phyloP scores from a whole-genome alignment of 495 filamentous ascomycete genomes.

The Tuber aestivum region DNA sequence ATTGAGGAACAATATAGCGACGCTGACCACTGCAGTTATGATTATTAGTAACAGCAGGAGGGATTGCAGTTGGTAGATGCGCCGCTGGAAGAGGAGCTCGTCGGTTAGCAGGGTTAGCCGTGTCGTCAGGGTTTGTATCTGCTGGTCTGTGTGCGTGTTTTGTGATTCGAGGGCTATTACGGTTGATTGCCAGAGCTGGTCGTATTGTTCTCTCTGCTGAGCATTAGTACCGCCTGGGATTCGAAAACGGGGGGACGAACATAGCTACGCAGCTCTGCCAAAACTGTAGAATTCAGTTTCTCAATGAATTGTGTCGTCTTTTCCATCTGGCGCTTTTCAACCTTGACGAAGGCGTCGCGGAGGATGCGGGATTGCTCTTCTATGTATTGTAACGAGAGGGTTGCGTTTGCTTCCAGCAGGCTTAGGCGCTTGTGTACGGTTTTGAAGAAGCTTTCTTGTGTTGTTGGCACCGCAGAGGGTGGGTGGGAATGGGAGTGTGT shows the following conservation, averaged over 20 bases:
- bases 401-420: conserved; percentile 84
- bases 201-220: conserved; percentile 66
- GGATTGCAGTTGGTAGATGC: conserved; percentile 83
- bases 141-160: conserved; percentile 68
- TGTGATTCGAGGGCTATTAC: conserved; percentile 86
- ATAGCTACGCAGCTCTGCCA: conserved; percentile 75
- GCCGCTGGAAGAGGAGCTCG: conserved; percentile 91
- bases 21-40: conserved; percentile 44
- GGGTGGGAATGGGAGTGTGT: conserved; percentile 50
- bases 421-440: conserved; percentile 87
- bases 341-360: conserved; percentile 81
- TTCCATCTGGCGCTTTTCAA: conserved; percentile 77
- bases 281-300: conserved; percentile 75
- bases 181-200: conserved; percentile 92
- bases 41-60: conserved; percentile 83
- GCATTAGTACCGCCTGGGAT: neutral
- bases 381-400: conserved; percentile 89
- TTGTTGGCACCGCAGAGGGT: conserved; percentile 64
- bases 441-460: conserved; percentile 97
- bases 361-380: conserved; percentile 90
- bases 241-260: conserved; percentile 14
- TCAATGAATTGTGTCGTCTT: conserved; percentile 79
- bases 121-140: conserved; percentile 73
- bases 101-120: conserved; percentile 82
- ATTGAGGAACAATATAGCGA: conserved; percentile 64